A percentile compares a stretch with the other conserved stretches of the same genome.
phyloP scores from a whole-genome alignment of 352 stramenopile species.

The Phytophthora ramorum region DNA sequence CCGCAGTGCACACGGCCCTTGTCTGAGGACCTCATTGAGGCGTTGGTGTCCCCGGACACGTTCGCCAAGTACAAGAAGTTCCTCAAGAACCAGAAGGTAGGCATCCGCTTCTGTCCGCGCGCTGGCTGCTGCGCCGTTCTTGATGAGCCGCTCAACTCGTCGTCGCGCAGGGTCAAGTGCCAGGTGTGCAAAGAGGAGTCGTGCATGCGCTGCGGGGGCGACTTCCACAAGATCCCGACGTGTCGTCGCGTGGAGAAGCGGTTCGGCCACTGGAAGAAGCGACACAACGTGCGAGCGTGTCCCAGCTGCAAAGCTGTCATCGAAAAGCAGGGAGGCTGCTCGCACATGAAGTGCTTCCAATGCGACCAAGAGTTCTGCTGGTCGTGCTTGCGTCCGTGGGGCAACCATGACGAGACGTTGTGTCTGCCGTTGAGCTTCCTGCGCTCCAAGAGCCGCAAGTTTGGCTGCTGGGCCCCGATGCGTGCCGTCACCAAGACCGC shows the following conservation, averaged over 20 bases:
- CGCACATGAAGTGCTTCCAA: conserved; percentile 88
- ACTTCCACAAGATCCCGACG: conserved; percentile 61
- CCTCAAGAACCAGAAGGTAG: conserved; percentile 65
- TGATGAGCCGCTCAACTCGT: conserved; percentile 63
- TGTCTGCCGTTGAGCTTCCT: conserved; percentile 76
- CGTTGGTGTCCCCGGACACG: conserved; percentile 50
- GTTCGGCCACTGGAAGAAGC: conserved; percentile 74
- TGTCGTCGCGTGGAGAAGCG: conserved; percentile 73
- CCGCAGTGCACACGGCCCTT: conserved; percentile 62
- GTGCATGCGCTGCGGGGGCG: conserved; percentile 72
- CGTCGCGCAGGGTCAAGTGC: conserved; percentile 53
- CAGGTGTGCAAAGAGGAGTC: conserved; percentile 54
- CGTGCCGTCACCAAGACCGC: conserved; percentile 77
- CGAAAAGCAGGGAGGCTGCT: conserved; percentile 87
- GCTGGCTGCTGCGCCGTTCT: conserved; percentile 67
- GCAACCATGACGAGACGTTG: conserved; percentile 75
- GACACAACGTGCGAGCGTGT: conserved; percentile 72
- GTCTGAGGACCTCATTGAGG: conserved; percentile 58
- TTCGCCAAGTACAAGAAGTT: conserved; percentile 76
- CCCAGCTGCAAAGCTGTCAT: conserved; percentile 75
- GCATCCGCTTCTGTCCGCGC: conserved; percentile 77
- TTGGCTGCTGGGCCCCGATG: conserved; percentile 68
- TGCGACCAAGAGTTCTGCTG: conserved; percentile 89
- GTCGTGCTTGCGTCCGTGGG: conserved; percentile 75
- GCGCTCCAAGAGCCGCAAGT: conserved; percentile 70